Evolutionary conservation across 2,329 filamentous ascomycete genomes (phyloP), one percentile per base, ranked within the genome.

Genomic region (Hypocrella siamensis): DNA sequence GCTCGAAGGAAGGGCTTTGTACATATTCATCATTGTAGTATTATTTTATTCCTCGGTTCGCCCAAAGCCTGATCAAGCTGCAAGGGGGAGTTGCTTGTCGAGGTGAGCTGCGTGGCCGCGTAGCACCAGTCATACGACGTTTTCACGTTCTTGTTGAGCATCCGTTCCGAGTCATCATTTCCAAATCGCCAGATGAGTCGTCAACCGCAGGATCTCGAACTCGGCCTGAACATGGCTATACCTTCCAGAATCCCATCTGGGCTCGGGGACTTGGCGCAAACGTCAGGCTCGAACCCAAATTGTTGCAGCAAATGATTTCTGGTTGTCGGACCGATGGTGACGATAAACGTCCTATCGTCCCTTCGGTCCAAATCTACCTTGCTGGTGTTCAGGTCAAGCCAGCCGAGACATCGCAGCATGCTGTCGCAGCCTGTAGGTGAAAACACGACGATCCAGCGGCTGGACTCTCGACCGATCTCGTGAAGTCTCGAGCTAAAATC

Each of bases 241-340:
- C 68, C 83, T 28, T 72, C 60, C 40, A 70, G 63, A 2, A 96
- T 59, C 0, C 86, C 86, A 45, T 88, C 75, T 0, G 86, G 82
- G 49, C 72, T 93, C 2, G 90, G 90, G 45, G 66, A 77, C 45
- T 71, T 70, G 2, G 90, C 82, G 52, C 79, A 92, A n/a, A 81
- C 79, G 48, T 88, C 75, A 1, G 82, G 74, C 43, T 74, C 65
- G 40, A 75, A 79, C 1, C 58, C 69, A 49, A 84, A 83, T 2
- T 62, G 65, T 15, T 63, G 59, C 12, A 60, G 50, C 28, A 98
- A 57, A 54, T 83, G 75, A 42, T 85, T 75, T 39, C 77, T 67
- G 9, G 90, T 98, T 14, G 90, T 98, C 10, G 90, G 88, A 1
- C 90, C 90, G 53, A 98, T 98, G 0, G 86, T 92, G 11, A 79